Conservation (phyloP, 2,329 filamentous ascomycete species). For the Colletotrichum horii region DNA sequence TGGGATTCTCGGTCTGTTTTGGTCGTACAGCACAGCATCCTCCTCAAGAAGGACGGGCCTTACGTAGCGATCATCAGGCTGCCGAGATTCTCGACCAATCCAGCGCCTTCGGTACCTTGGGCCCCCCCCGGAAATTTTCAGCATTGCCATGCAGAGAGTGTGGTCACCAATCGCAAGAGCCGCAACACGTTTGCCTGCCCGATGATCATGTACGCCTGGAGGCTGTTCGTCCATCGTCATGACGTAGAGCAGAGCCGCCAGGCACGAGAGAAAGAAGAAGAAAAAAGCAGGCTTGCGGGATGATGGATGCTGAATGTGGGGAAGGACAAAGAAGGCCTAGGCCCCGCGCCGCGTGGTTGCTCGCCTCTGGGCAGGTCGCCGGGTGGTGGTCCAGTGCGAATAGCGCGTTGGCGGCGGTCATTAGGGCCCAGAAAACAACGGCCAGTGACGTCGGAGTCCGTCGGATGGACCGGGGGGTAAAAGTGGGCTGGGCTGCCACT, state of each 20-base stretch:
- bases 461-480: background rate
- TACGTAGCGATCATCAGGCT: background rate
- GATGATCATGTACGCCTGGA: background rate
- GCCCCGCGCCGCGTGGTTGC: background rate
- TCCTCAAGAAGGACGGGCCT: background rate
- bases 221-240: background rate
- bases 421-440: background rate
- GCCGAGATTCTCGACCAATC: background rate
- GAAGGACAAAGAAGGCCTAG: background rate
- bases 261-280: background rate
- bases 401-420: background rate
- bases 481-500: background rate
- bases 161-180: background rate
- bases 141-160: background rate
- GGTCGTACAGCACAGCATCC: background rate
- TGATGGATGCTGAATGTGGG: background rate
- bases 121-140: background rate
- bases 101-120: background rate
- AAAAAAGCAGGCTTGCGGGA: background rate
- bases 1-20: background rate
- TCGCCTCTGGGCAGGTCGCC: background rate
- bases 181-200: background rate
- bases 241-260: background rate
- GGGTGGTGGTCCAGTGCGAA: background rate
- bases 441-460: conserved; percentile 10